Percentiles rank a stretch among this genome's conserved stretches.
Conservation (phyloP, 2,329 filamentous ascomycete species). For the Ceratocystis harringtonii region DNA sequence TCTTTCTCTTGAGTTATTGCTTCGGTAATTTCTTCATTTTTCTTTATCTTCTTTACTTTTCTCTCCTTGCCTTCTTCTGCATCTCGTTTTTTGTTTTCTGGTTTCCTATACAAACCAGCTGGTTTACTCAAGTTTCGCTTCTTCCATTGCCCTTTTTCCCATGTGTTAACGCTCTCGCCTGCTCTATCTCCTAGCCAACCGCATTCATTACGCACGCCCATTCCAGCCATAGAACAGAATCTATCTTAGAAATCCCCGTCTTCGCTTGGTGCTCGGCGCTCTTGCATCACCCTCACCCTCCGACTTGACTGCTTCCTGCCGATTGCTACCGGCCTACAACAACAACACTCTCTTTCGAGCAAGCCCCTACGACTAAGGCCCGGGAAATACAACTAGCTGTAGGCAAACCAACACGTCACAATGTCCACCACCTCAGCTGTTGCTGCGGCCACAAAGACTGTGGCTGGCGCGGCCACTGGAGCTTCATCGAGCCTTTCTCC, state of each 20-base stretch:
- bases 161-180: neutral
- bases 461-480: constrained; percentile 4
- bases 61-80: neutral
- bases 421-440: constrained; percentile 11
- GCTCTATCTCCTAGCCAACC: neutral
- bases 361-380: neutral
- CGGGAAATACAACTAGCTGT: neutral
- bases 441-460: neutral
- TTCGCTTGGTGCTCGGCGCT: neutral
- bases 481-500: constrained; percentile 7
- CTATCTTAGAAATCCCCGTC: neutral
- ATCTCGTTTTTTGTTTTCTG: neutral
- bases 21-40: constrained; percentile 11
- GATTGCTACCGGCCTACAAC: neutral
- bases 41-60: constrained; percentile 12
- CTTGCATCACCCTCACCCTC: no score
- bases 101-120: neutral
- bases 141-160: neutral
- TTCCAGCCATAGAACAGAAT: neutral
- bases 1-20: constrained; percentile 12
- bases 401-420: neutral
- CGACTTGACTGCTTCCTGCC: neutral
- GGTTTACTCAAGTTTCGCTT: neutral
- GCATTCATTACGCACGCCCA: neutral
- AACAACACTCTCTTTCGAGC: neutral